Evolutionary conservation across 2,329 filamentous ascomycete species (phyloP).

Genomic region (Cryphonectria nitschkei): DNA sequence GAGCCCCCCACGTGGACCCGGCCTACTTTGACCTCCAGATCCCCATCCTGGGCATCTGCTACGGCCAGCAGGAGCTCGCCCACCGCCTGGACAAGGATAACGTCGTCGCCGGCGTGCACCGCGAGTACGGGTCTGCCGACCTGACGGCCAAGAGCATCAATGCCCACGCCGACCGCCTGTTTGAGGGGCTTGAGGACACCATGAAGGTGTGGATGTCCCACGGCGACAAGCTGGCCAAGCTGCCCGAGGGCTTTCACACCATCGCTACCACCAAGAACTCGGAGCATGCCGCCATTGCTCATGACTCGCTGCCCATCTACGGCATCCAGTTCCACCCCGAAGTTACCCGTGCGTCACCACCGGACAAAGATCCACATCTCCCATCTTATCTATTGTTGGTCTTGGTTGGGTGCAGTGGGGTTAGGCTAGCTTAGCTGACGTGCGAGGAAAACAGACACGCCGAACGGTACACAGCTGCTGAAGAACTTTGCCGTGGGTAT

Average conservation of each 20-base stretch:
- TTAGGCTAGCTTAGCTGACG: not conserved
- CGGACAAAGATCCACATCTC: not conserved
- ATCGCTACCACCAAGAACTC: slow-evolving; percentile 79
- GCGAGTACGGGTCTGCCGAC: slow-evolving; percentile 38
- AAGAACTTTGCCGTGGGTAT: slow-evolving; percentile 85
- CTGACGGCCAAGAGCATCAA: slow-evolving; percentile 59
- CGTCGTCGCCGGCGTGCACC: slow-evolving; percentile 24
- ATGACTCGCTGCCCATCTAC: slow-evolving; percentile 70
- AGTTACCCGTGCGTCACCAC: slow-evolving; percentile 45
- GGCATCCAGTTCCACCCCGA: slow-evolving; percentile 93
- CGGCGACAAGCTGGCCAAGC: slow-evolving; percentile 77
- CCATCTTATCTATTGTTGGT: not conserved
- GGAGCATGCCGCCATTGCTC: slow-evolving; percentile 78
- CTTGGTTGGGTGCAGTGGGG: not conserved
- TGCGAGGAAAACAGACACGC: slow-evolving; percentile 32
- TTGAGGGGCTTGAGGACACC: slow-evolving; percentile 72
- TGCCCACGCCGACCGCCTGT: slow-evolving; percentile 75
- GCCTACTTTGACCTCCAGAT: slow-evolving; percentile 77
- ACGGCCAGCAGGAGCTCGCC: slow-evolving; percentile 29
- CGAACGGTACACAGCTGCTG: slow-evolving; percentile 70
- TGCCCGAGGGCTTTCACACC: slow-evolving; percentile 74
- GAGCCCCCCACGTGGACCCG: slow-evolving; percentile 76
- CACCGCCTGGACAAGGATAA: slow-evolving; percentile 26
- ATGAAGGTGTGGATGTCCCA: slow-evolving; percentile 77
- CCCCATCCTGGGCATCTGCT: slow-evolving; percentile 47